Percentiles rank a stretch among this genome's conserved stretches.
Evolutionary conservation across 1,284 basidiomycete genomes (phyloP).

Genomic region (Trichosporon faecale): DNA sequence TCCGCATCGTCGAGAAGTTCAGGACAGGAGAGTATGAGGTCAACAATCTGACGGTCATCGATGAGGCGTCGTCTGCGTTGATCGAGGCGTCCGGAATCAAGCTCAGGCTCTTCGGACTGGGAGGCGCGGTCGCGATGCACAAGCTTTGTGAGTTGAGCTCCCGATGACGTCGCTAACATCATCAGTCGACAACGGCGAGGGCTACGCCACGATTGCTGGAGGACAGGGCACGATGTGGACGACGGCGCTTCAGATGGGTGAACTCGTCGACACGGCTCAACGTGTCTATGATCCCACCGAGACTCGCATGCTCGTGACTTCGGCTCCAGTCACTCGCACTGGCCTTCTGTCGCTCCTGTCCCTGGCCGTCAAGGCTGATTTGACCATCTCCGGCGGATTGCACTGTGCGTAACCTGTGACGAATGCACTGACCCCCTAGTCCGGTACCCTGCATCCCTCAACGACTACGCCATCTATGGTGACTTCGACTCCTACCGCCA

Average conservation of each 20-base stretch:
- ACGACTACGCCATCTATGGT: conserved; percentile 90
- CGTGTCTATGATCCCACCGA: conserved; percentile 89
- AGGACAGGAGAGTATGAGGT: conserved; percentile 75
- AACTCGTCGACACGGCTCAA: conserved; percentile 95
- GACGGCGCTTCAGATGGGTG: conserved; percentile 93
- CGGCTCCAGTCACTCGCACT: conserved; percentile 88
- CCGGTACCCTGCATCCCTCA: conserved; percentile 92
- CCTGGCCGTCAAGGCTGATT: conserved; percentile 85
- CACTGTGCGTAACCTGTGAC: conserved; percentile 60
- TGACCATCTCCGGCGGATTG: conserved; percentile 89
- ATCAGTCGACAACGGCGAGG: conserved; percentile 63
- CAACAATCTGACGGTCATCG: conserved; percentile 83
- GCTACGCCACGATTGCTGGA: conserved; percentile 90
- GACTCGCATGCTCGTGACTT: conserved; percentile 88
- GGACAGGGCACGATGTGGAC: conserved; percentile 99
- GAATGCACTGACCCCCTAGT: conserved; percentile 49
- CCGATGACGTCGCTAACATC: conserved; percentile 26
- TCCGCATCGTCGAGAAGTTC: conserved; percentile 86
- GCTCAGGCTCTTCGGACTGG: conserved; percentile 86
- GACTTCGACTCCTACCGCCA: conserved; percentile 85
- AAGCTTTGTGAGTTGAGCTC: conserved; percentile 80
- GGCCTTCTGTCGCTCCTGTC: conserved; percentile 88
- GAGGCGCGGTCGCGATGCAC: conserved; percentile 91
- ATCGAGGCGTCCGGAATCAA: conserved; percentile 91
- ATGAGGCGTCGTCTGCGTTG: conserved; percentile 87